Evolutionary conservation across 1,284 basidiomycete species (phyloP).

Genomic region (Sanghuangporus baumii): DNA sequence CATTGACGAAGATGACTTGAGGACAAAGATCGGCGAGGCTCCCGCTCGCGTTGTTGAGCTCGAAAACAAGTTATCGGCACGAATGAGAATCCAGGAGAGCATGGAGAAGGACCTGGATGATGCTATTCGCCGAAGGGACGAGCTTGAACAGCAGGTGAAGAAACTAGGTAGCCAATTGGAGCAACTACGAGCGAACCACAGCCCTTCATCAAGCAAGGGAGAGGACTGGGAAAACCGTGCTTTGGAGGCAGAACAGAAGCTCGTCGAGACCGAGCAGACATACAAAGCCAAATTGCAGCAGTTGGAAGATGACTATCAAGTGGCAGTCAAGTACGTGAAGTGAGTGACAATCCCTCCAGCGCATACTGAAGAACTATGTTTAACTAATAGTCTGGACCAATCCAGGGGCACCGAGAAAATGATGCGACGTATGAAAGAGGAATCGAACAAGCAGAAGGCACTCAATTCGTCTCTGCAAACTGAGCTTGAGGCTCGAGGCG

Average conservation of each 20-base stretch:
- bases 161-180: constrained; percentile 65
- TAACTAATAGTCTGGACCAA: constrained; percentile 18
- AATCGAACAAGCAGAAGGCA: constrained; percentile 84
- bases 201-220: constrained; percentile 32
- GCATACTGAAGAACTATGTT: constrained; percentile 17
- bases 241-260: constrained; percentile 63
- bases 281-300: constrained; percentile 76
- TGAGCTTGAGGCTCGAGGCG: constrained; percentile 70
- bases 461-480: constrained; percentile 73
- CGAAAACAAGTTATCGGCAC: constrained; percentile 70
- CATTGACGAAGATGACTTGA: constrained; percentile 64
- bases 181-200: constrained; percentile 48
- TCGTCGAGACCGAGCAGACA: constrained; percentile 72
- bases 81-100: constrained; percentile 66
- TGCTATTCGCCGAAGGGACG: constrained; percentile 58
- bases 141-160: constrained; percentile 66
- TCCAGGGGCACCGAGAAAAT: constrained; percentile 96
- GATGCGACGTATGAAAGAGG: constrained; percentile 95
- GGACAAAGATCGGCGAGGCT: constrained; percentile 40
- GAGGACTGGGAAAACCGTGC: constrained; percentile 47
- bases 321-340: constrained; percentile 90
- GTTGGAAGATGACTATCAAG: constrained; percentile 93
- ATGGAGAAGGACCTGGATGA: constrained; percentile 67
- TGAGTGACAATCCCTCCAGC: constrained; percentile 35
- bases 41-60: constrained; percentile 59